Evolutionary conservation across 257 asterid species (phyloP).

Genomic region (Voacanga thouarsii): DNA sequence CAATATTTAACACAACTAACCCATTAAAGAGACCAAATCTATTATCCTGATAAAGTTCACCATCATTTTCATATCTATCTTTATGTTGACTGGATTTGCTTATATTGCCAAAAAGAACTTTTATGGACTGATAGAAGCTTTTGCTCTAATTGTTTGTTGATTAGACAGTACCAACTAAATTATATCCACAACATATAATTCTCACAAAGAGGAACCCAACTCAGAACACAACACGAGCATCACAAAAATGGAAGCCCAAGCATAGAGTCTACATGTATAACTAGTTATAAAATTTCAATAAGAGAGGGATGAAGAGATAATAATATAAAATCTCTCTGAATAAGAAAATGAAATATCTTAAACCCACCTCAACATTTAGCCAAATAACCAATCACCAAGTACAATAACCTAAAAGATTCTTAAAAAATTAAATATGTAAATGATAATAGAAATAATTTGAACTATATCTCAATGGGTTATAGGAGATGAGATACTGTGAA

Average conservation of each 20-base stretch:
- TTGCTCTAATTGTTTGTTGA: background rate
- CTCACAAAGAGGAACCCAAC: background rate
- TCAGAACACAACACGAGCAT: background rate
- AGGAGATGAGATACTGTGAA: background rate
- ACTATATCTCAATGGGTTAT: background rate
- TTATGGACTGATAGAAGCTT: constrained; percentile 4
- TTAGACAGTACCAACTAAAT: background rate
- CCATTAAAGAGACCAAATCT: too few relatives aligned
- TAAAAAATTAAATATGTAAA: too few relatives aligned
- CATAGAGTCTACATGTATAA: background rate
- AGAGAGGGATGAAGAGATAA: background rate
- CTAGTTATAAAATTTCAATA: background rate
- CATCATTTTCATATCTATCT: constrained; percentile 26
- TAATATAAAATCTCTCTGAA: too few relatives aligned
- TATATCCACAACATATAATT: background rate
- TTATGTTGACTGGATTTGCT: constrained; percentile 40
- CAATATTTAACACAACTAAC: too few relatives aligned
- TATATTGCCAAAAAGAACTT: constrained; percentile 33
- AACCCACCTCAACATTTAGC: background rate
- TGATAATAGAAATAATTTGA: background rate
- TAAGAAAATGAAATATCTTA: too few relatives aligned
- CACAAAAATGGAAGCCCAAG: background rate
- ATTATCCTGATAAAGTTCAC: constrained; percentile 31
- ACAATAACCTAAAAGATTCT: too few relatives aligned
- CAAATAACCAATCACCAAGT: background rate